Evolutionary conservation across 768 basidiomycete species (phyloP).

Genomic region (Termitomyces sp.): DNA sequence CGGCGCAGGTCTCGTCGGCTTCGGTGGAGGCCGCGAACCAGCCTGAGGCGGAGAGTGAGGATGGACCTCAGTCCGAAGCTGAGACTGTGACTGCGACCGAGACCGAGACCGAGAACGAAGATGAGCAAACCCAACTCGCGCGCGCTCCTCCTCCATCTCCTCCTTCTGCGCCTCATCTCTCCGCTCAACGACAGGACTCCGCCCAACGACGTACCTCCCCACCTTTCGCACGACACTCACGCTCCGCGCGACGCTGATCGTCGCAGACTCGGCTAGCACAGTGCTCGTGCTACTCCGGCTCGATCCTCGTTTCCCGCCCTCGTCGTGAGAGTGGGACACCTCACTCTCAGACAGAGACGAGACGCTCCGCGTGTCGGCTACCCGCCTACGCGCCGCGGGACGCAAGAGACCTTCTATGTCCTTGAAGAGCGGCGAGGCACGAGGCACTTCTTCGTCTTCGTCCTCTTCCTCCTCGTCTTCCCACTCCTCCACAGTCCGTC

Average conservation of each 20-base stretch:
- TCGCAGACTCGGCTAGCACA: constrained; percentile 30
- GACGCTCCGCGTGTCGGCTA: not conserved
- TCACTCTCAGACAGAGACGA: not conserved
- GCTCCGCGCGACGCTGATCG: constrained; percentile 31
- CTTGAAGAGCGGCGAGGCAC: constrained; percentile 10
- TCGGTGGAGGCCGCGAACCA: not conserved
- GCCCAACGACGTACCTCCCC: constrained; percentile 45
- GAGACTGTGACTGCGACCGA: too few relatives aligned
- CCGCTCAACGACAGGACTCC: constrained; percentile 12
- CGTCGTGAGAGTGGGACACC: not conserved
- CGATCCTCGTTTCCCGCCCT: constrained; percentile 27
- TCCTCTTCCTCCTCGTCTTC: not conserved
- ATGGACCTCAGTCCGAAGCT: not conserved
- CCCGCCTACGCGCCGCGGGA: not conserved
- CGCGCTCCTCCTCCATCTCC: not conserved
- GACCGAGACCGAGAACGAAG: not conserved
- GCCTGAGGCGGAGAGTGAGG: not conserved
- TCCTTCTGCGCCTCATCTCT: constrained; percentile 5
- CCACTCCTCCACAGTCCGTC: not conserved
- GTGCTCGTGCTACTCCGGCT: constrained; percentile 42
- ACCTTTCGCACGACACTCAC: constrained; percentile 44
- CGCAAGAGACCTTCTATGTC: constrained; percentile 11
- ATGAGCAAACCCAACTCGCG: not conserved
- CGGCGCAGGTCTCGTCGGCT: not conserved
- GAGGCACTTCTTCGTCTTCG: not conserved